Conservation (phyloP, 1,139 yeast species). For the Yamadazyma blattariae region DNA sequence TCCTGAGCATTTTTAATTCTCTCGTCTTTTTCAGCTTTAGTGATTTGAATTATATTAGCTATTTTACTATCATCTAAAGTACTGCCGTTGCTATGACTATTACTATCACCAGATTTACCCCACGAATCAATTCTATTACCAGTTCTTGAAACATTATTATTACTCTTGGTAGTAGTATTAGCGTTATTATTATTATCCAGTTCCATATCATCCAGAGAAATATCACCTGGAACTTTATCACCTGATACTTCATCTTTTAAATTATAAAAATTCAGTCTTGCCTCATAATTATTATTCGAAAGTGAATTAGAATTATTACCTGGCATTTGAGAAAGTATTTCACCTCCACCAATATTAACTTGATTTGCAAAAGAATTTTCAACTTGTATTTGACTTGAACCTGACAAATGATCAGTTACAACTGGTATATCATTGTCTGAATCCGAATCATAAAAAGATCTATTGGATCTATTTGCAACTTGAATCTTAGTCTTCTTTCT, state of each 20-base stretch:
- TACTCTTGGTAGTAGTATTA: neutral
- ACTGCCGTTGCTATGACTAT: neutral
- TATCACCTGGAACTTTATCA: conserved; percentile 16
- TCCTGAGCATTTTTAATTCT: neutral
- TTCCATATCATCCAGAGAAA: conserved; percentile 13
- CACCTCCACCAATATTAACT: neutral
- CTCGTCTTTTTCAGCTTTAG: neutral
- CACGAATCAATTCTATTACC: neutral
- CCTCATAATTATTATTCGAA: neutral
- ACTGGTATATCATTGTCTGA: neutral
- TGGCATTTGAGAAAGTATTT: neutral
- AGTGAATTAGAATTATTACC: neutral
- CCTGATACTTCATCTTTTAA: conserved; percentile 3
- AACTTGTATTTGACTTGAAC: conserved; percentile 1
- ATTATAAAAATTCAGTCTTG: neutral
- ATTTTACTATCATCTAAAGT: conserved; percentile 1
- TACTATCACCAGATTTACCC: neutral
- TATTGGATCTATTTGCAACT: neutral
- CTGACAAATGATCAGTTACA: too few species aligned
- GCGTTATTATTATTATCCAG: neutral
- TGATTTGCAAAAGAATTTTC: neutral
- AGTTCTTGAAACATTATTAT: neutral
- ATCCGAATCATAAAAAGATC: neutral
- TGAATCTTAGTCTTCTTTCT: too few species aligned
- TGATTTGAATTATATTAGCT: neutral